Evolutionary conservation across 176 grass and related monocot genomes (phyloP).

Genomic region (Triticum dicoccoides): DNA sequence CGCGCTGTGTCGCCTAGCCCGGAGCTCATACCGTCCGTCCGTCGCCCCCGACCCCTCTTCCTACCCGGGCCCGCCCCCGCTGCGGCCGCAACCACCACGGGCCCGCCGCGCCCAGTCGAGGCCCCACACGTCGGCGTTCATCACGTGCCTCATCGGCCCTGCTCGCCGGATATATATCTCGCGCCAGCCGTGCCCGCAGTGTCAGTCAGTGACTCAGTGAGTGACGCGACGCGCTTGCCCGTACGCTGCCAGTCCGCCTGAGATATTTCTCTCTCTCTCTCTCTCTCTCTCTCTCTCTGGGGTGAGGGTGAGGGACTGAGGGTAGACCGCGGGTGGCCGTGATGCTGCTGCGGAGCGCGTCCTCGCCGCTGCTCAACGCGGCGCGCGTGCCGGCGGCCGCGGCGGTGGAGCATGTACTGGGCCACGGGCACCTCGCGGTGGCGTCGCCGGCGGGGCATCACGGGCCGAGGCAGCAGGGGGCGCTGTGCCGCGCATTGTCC

Average conservation of each 20-base stretch:
- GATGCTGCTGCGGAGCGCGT: slow-evolving; percentile 56
- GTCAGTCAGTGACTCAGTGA: slow-evolving; percentile 1
- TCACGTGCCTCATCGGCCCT: not conserved
- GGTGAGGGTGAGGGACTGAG: not conserved
- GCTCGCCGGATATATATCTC: slow-evolving; percentile 20
- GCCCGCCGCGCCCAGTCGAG: not conserved
- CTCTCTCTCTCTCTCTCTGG: not conserved
- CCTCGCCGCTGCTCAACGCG: slow-evolving; percentile 41
- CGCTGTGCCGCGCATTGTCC: slow-evolving; percentile 43
- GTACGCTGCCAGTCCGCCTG: not conserved
- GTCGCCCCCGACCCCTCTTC: not conserved
- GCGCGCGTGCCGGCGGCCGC: not conserved
- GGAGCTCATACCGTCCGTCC: slow-evolving; percentile 29
- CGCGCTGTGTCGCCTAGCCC: slow-evolving; percentile 1
- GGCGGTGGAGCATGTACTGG: slow-evolving; percentile 2
- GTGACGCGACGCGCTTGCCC: not conserved
- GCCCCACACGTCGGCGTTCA: not conserved
- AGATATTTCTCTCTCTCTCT: slow-evolving; percentile 3
- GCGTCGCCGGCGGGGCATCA: not conserved
- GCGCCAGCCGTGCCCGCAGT: not conserved
- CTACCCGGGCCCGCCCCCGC: not conserved
- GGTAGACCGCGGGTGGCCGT: not conserved
- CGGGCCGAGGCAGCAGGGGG: not conserved
- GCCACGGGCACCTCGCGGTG: not conserved
- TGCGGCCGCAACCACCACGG: not conserved